phyloP scores from a whole-genome alignment of 441 rosid genomes.

The Breynia disticha region DNA sequence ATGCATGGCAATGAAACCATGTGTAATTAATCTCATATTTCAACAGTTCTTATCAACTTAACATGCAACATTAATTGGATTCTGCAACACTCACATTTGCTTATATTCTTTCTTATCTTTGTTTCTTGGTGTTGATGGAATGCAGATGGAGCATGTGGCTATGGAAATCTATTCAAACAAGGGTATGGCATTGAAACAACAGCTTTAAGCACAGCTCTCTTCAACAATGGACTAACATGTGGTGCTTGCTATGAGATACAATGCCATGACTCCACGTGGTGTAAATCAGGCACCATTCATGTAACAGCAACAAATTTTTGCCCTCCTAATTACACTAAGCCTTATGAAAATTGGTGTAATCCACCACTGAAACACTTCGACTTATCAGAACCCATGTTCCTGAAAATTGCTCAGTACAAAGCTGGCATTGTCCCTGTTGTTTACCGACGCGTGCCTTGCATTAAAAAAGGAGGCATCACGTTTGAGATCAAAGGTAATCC shows the following conservation, averaged over 20 bases:
- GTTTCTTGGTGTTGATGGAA: neutral
- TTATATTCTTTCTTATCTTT: neutral
- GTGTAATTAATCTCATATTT: constrained; percentile 7
- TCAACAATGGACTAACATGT: constrained; percentile 37
- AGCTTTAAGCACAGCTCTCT: constrained; percentile 43
- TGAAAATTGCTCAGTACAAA: constrained; percentile 18
- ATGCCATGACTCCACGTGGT: constrained; percentile 35
- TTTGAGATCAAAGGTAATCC: constrained; percentile 38
- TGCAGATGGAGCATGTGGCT: constrained; percentile 48
- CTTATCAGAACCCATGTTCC: constrained; percentile 33
- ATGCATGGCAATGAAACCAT: constrained; percentile 10
- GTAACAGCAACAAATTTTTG: constrained; percentile 54
- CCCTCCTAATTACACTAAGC: constrained; percentile 24
- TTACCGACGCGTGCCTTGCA: constrained; percentile 27
- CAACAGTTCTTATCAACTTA: neutral
- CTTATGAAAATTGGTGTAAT: constrained; percentile 30
- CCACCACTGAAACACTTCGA: constrained; percentile 47
- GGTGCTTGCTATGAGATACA: constrained; percentile 42
- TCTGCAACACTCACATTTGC: too few species aligned
- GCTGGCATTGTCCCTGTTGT: constrained; percentile 41
- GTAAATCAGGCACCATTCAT: constrained; percentile 27
- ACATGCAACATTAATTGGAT: too few species aligned
- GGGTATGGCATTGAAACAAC: constrained; percentile 40
- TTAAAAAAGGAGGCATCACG: constrained; percentile 39
- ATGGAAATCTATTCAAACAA: constrained; percentile 28